Base-by-base conservation (phyloP, 305 asterid species). In the Nicotiana rustica region DNA sequence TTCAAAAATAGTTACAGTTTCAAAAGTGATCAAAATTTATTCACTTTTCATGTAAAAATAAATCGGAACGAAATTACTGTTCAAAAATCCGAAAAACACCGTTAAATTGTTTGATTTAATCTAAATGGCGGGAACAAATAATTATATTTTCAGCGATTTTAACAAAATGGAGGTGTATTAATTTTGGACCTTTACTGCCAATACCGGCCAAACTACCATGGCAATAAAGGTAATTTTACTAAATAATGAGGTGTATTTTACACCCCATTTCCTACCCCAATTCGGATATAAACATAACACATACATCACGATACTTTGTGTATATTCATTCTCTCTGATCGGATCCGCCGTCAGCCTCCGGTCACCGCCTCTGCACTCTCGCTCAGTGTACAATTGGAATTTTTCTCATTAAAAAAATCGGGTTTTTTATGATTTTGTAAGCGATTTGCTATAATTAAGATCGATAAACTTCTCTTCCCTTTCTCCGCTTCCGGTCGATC, bases 311-410 rank as follows among this genome's bases (percentile, higher is more conserved):
- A 18, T 52, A 2, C 13, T 71, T 71, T 31, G 3, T 60, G 10
- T 62, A 7, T 67, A 25, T 52, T 38, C 15, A 4, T 52, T 52
- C 29, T 52, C 79, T 18, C 12, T 18, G 21, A 73, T 57, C 83
- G 18, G 83, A 62, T 85, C 87, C 83, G 83, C 85, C 87, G 87
- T 62, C 65, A 19, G 21, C 61, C 61, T 19, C 78, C 69, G 60
- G 68, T 41, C 75, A 67, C n/a, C 17, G 52, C 8, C 6, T 81
- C 80, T 21, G 78, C 38, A 33, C 70, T 84, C 41, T 61, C 29
- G 64, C 67, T 7, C 10, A 41, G 12, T 41, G 9, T 7, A 7
- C 49, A 41, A 41, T 7, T 41, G 2, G 49, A 41, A 41, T 55
- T 44, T 1, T 67, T 41, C 14, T 66, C 33, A 17, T 71, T 38